Conservation (phyloP, 768 basidiomycete genomes). For the Termitomyces sp. region DNA sequence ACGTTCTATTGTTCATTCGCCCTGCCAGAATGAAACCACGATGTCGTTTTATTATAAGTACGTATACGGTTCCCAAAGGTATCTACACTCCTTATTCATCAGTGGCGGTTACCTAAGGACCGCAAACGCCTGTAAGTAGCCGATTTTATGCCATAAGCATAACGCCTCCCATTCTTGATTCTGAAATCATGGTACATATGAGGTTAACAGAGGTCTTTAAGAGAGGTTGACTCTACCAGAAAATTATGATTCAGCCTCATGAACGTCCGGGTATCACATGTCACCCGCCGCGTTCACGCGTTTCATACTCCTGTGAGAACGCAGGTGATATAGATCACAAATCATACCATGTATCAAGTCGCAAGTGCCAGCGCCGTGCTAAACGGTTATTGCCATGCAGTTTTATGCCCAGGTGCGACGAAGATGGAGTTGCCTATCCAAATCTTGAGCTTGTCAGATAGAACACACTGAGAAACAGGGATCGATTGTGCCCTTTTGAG, state of each 20-base stretch:
- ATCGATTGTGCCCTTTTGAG: background rate
- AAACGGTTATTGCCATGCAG: background rate
- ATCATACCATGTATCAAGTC: background rate
- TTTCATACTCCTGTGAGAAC: background rate
- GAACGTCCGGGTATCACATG: background rate
- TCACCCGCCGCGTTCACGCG: background rate
- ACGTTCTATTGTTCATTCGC: background rate
- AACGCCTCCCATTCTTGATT: background rate
- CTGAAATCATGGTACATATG: background rate
- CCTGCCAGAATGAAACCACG: background rate
- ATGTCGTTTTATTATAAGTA: background rate
- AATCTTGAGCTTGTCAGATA: background rate
- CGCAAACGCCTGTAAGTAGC: background rate
- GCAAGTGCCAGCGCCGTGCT: background rate
- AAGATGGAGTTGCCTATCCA: background rate
- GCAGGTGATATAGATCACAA: background rate
- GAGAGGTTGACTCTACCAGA: background rate
- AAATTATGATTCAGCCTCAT: background rate
- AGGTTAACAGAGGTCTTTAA: background rate
- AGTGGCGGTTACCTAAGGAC: background rate
- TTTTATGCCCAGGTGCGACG: slow-evolving; percentile 3
- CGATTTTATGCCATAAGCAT: background rate
- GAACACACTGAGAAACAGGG: background rate
- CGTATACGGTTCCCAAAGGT: background rate
- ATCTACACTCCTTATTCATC: background rate